These are phyloP conservation scores for Zygoascus hellenicus DNA, from an alignment of 1,139 yeast genomes.

Conservation along the genomic window DNA sequence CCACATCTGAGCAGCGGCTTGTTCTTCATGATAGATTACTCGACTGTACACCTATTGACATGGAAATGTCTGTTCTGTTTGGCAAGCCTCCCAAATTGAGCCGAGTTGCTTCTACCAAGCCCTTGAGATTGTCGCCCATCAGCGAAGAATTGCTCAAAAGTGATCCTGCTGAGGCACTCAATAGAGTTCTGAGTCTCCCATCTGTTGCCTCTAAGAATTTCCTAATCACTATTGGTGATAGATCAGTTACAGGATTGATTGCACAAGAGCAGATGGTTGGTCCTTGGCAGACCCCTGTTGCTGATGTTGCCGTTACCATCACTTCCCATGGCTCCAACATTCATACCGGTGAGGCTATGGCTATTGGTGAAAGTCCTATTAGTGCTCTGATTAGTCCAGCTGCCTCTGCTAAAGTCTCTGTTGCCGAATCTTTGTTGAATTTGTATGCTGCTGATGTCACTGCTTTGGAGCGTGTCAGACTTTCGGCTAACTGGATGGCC, in stretches of 20 bases:
- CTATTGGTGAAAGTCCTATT: conserved; percentile 95
- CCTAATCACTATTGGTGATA: conserved; percentile 94
- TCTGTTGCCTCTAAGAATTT: conserved; percentile 94
- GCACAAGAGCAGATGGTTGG: conserved; percentile 99
- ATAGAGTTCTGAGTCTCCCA: conserved; percentile 82
- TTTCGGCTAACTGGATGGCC: conserved; percentile 99
- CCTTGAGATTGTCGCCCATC: conserved; percentile 52
- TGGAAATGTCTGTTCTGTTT: conserved; percentile 93
- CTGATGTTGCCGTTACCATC: conserved; percentile 97
- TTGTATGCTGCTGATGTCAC: conserved; percentile 85
- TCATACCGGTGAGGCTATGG: conserved; percentile 91
- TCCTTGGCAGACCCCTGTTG: conserved; percentile 99
- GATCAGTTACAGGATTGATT: conserved; percentile 91
- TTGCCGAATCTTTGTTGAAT: conserved; percentile 90
- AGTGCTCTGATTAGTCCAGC: conserved; percentile 86
- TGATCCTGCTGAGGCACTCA: conserved; percentile 53
- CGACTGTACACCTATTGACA: conserved; percentile 80
- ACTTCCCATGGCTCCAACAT: conserved; percentile 77
- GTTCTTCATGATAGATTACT: conserved; percentile 74
- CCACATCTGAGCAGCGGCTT: conserved; percentile 80
- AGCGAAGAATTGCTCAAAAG: conserved; percentile 29
- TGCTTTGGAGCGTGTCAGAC: conserved; percentile 65
- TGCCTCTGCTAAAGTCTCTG: conserved; percentile 95
- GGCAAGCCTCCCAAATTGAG: conserved; percentile 98
- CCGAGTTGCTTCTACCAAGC: conserved; percentile 63